phyloP scores from a whole-genome alignment of 1,139 yeast species.

The Zhuliangozyma blackwelliae region DNA sequence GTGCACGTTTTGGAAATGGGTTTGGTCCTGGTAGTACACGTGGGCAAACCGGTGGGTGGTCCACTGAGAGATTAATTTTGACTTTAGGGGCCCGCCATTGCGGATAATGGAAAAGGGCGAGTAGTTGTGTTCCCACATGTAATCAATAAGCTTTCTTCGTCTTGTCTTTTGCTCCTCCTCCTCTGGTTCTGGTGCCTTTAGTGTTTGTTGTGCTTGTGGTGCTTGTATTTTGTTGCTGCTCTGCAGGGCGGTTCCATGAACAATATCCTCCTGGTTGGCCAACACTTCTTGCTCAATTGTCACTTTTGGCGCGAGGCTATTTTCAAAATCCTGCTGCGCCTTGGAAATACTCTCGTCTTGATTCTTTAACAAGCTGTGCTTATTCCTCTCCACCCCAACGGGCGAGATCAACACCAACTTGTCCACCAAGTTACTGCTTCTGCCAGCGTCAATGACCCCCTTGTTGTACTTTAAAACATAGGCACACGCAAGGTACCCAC shows the following conservation, averaged over 20 bases:
- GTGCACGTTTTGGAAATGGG: constrained; percentile 35
- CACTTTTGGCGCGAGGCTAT: constrained; percentile 13
- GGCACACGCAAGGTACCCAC: constrained; percentile 80
- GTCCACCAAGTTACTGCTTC: constrained; percentile 24
- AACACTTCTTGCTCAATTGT: constrained; percentile 20
- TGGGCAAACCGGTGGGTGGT: constrained; percentile 38
- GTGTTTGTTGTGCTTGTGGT: constrained; percentile 8
- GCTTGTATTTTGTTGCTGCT: background rate
- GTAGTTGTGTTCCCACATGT: constrained; percentile 34
- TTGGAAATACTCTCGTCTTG: constrained; percentile 14
- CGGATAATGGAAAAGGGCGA: constrained; percentile 39
- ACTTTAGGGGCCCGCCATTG: constrained; percentile 32
- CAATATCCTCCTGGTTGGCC: constrained; percentile 26
- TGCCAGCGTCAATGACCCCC: constrained; percentile 20
- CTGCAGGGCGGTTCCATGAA: constrained; percentile 11
- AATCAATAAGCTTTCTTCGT: constrained; percentile 20
- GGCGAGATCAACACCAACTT: constrained; percentile 44
- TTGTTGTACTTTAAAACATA: constrained; percentile 65
- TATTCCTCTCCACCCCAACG: constrained; percentile 42
- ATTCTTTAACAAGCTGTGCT: constrained; percentile 24
- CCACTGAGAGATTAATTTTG: constrained; percentile 38
- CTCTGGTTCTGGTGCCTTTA: constrained; percentile 10
- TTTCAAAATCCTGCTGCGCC: constrained; percentile 12
- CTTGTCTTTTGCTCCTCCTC: constrained; percentile 9
- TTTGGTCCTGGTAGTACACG: constrained; percentile 25